Evolutionary conservation across 768 basidiomycete genomes (phyloP).

Genomic region (Vararia minispora): DNA sequence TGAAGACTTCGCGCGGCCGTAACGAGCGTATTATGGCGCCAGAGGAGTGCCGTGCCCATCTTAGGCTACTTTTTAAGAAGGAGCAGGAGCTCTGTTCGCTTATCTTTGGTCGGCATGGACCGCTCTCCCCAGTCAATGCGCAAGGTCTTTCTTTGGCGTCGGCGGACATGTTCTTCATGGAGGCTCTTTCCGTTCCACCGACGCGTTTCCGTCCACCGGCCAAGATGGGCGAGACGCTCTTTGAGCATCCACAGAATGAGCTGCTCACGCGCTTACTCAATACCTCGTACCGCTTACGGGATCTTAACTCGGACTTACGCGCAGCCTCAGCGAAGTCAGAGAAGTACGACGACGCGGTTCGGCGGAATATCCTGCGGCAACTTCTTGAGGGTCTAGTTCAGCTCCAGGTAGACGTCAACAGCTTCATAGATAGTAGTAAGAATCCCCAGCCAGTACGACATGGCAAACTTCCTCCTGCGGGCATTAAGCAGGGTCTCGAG

Average conservation of each 20-base stretch:
- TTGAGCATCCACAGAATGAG: slow-evolving; percentile 95
- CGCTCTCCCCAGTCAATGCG: slow-evolving; percentile 51
- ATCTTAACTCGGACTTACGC: slow-evolving; percentile 57
- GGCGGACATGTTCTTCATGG: slow-evolving; percentile 97
- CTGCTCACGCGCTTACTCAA: slow-evolving; percentile 70
- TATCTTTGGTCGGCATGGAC: slow-evolving; percentile 88
- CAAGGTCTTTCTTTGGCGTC: slow-evolving; percentile 57
- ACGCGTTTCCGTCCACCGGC: slow-evolving; percentile 94
- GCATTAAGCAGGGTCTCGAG: slow-evolving; percentile 93
- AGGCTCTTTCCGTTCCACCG: slow-evolving; percentile 83
- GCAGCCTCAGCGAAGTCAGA: slow-evolving; percentile 49
- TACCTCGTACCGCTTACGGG: slow-evolving; percentile 71
- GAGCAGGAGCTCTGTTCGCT: slow-evolving; percentile 76
- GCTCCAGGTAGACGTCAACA: slow-evolving; percentile 90
- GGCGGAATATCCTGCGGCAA: slow-evolving; percentile 47
- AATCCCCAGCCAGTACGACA: slow-evolving; percentile 78
- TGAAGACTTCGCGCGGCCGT: slow-evolving; percentile 68
- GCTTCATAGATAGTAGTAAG: slow-evolving; percentile 94
- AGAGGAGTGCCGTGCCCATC: slow-evolving; percentile 89
- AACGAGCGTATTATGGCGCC: slow-evolving; percentile 87
- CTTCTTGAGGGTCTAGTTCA: slow-evolving; percentile 79
- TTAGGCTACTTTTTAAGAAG: slow-evolving; percentile 78
- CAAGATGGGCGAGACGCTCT: slow-evolving; percentile 82
- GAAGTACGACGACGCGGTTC: slow-evolving; percentile 34
- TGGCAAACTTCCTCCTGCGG: slow-evolving; percentile 84